phyloP scores from a whole-genome alignment of 805 yeast genomes.

The Wickerhamomyces tratensis region DNA sequence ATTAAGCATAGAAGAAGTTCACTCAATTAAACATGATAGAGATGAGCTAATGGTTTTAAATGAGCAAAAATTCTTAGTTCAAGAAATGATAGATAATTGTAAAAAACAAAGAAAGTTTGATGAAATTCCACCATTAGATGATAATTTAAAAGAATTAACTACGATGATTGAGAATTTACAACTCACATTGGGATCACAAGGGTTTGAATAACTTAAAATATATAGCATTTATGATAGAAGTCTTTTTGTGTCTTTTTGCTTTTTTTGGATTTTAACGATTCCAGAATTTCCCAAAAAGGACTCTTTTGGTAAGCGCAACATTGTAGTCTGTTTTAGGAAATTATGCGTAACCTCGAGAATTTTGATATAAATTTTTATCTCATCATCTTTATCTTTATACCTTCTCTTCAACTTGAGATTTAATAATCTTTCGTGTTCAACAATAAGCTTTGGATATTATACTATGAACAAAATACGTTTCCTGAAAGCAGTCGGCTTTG shows the following conservation, averaged over 20 bases:
- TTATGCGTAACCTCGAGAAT: too few species aligned
- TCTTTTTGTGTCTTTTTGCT: too few species aligned
- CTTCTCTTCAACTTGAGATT: too few species aligned
- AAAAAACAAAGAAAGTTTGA: constrained; percentile 68
- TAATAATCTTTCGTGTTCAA: too few species aligned
- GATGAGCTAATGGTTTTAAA: constrained; percentile 79
- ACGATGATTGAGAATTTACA: constrained; percentile 38
- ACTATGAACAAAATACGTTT: not conserved
- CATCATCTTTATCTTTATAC: too few species aligned
- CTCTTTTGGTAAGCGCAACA: too few species aligned
- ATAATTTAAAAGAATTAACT: constrained; percentile 47
- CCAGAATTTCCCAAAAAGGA: too few species aligned
- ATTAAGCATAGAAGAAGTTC: constrained; percentile 29
- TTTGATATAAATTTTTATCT: too few species aligned
- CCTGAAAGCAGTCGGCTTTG: constrained; percentile 1
- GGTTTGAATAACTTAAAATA: constrained; percentile 11
- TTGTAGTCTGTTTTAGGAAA: too few species aligned
- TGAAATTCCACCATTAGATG: constrained; percentile 52
- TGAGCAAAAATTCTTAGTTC: constrained; percentile 72
- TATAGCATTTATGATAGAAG: too few species aligned
- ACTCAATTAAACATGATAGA: constrained; percentile 48
- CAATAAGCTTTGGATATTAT: not conserved
- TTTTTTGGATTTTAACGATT: too few species aligned
- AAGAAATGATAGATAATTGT: constrained; percentile 50
- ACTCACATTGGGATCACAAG: constrained; percentile 46